A percentile compares a stretch with the other conserved stretches of the same genome.
Evolutionary conservation across 805 yeast species (phyloP).

Genomic region (Wickerhamia fluorescens): DNA sequence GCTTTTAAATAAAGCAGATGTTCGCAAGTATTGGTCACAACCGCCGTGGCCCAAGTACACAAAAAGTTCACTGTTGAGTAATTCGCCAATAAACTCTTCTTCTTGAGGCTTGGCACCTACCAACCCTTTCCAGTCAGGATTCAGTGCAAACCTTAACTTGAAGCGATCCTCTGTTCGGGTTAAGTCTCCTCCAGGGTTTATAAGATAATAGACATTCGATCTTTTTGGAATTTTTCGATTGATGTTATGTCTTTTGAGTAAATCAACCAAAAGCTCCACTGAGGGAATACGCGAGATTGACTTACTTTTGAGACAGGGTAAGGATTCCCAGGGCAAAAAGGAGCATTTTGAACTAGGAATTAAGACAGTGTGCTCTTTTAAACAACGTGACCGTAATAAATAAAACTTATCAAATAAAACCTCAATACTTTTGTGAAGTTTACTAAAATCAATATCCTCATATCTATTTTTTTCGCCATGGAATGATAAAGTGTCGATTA

Average conservation of each 20-base stretch:
- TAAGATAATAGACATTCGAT: conserved; percentile 46
- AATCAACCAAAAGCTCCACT: conserved; percentile 29
- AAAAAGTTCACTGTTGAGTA: conserved; percentile 42
- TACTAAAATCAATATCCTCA: conserved; percentile 58
- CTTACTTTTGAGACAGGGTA: conserved; percentile 44
- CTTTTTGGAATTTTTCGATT: too few relatives aligned
- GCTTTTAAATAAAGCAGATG: conserved; percentile 37
- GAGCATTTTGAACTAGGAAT: conserved; percentile 61
- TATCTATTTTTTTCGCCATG: conserved; percentile 62
- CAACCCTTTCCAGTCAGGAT: conserved; percentile 45
- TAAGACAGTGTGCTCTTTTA: conserved; percentile 53
- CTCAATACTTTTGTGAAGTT: conserved; percentile 46
- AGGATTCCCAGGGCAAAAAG: conserved; percentile 87
- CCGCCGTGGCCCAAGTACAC: conserved; percentile 94
- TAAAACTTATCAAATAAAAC: conserved; percentile 29
- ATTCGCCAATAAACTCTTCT: conserved; percentile 30
- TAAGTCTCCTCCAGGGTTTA: conserved; percentile 83
- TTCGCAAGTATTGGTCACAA: conserved; percentile 75
- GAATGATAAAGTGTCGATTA: conserved; percentile 51
- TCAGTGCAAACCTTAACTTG: conserved; percentile 31
- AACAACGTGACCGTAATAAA: conserved; percentile 4
- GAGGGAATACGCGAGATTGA: conserved; percentile 79
- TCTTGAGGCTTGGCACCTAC: conserved; percentile 55
- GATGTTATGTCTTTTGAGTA: conserved; percentile 16
- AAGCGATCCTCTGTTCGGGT: conserved; percentile 56